A percentile compares a stretch with the other conserved stretches of the same genome.
Evolutionary conservation across 1,139 yeast species (phyloP).

Genomic region (Tardiomyces depauwii): DNA sequence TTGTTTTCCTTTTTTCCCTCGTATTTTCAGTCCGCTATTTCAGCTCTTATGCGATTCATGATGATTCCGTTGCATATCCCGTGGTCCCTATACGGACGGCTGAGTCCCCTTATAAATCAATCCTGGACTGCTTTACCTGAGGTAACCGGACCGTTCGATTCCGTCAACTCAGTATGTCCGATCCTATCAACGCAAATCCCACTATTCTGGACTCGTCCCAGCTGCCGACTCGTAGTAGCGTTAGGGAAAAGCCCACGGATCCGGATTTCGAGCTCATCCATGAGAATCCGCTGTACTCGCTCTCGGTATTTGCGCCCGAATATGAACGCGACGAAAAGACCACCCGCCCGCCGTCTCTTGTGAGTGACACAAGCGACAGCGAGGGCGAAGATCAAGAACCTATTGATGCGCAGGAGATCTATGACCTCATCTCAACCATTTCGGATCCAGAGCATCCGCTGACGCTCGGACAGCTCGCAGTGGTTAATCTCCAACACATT

Average conservation of each 20-base stretch:
- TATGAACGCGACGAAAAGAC: neutral
- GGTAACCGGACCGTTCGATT: no score
- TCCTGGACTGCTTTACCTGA: no score
- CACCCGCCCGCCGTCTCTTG: neutral
- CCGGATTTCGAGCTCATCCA: conserved; percentile 3
- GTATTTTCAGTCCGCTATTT: no score
- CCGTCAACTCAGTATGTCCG: conserved; percentile 34
- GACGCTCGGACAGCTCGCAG: conserved; percentile 88
- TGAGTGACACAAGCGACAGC: conserved; percentile 1
- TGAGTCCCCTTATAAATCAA: no score
- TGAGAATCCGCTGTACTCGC: conserved; percentile 4
- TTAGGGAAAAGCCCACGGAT: conserved; percentile 10
- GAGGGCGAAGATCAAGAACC: conserved; percentile 37
- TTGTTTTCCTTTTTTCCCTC: no score
- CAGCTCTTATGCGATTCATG: no score
- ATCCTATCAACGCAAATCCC: conserved; percentile 89
- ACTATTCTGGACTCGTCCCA: conserved; percentile 64
- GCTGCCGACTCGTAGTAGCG: conserved; percentile 55
- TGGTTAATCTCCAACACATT: conserved; percentile 78
- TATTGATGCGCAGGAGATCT: conserved; percentile 69
- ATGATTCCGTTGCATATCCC: no score
- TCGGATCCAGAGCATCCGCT: conserved; percentile 98
- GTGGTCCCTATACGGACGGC: no score
- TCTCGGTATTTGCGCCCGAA: conserved; percentile 13
- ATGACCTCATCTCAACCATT: conserved; percentile 70